These are phyloP conservation scores for Berkeleyomyces rouxiae DNA, from an alignment of 2,329 filamentous ascomycete species.

Conservation along the genomic window DNA sequence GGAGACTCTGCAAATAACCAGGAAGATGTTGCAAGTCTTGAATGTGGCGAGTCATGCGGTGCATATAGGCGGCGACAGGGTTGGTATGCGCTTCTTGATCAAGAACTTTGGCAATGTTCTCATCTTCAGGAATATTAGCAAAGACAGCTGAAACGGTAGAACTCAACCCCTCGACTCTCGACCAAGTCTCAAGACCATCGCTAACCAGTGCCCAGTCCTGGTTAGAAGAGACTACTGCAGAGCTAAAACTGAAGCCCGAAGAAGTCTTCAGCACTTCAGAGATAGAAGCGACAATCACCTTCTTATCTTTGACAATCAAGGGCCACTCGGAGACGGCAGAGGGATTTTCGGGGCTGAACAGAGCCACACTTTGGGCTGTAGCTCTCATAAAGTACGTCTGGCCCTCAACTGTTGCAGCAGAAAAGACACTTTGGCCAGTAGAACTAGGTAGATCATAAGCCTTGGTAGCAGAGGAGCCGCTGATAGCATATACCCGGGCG, in stretches of 20 bases:
- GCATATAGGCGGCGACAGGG: conserved; percentile 64
- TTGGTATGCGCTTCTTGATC: conserved; percentile 78
- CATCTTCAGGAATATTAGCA: conserved; percentile 57
- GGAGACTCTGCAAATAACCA: conserved; percentile 52
- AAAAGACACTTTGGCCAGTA: conserved; percentile 55
- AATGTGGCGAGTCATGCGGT: conserved; percentile 69
- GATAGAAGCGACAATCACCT: conserved; percentile 46
- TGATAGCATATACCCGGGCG: conserved; percentile 52
- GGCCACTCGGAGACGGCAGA: conserved; percentile 62
- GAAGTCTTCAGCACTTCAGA: conserved; percentile 69
- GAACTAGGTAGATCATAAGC: conserved; percentile 65
- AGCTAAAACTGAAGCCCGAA: conserved; percentile 52
- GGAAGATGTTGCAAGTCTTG: conserved; percentile 64
- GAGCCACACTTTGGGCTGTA: conserved; percentile 53
- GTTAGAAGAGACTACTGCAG: conserved; percentile 38
- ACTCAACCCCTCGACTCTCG: conserved; percentile 65
- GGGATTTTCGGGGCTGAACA: conserved; percentile 63
- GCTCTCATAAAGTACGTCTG: conserved; percentile 83
- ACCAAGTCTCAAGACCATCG: conserved; percentile 70
- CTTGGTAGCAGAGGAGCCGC: conserved; percentile 25
- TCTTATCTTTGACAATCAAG: conserved; percentile 28
- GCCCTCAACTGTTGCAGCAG: conserved; percentile 57
- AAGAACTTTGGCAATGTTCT: conserved; percentile 62
- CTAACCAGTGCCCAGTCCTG: conserved; percentile 69
- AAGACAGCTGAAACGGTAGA: conserved; percentile 64